Evolutionary conservation across 805 yeast genomes (phyloP).

Genomic region (Debaryomyces prosopidis): DNA sequence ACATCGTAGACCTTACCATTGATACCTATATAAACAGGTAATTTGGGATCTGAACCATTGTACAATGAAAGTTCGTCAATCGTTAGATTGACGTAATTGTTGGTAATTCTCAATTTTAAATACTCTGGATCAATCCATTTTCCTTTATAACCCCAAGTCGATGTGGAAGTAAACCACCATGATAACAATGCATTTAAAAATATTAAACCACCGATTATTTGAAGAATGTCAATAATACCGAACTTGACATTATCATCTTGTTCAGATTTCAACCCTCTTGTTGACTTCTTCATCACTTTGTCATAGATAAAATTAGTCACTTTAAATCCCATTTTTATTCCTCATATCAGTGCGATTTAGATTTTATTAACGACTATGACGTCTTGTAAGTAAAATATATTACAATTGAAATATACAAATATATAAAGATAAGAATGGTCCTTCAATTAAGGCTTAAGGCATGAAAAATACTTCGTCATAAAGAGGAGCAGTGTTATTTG

Average conservation of each 20-base stretch:
- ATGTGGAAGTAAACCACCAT: constrained; percentile 56
- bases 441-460: constrained; percentile 1
- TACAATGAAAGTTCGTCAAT: constrained; percentile 47
- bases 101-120: constrained; percentile 23
- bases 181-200: constrained; percentile 50
- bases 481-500: constrained; percentile 11
- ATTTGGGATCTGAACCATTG: constrained; percentile 47
- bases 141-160: constrained; percentile 64
- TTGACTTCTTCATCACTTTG: constrained; percentile 3
- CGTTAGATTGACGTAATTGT: constrained; percentile 32
- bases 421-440: neutral
- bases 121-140: constrained; percentile 47
- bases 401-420: constrained; percentile 1
- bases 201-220: constrained; percentile 48
- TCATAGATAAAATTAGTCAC: neutral
- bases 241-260: constrained; percentile 14
- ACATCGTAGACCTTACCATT: constrained; percentile 70
- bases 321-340: no score
- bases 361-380: no score
- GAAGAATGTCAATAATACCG: constrained; percentile 39
- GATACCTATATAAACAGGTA: constrained; percentile 61
- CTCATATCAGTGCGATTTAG: no score
- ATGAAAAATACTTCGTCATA: constrained; percentile 30
- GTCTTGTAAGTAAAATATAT: neutral
- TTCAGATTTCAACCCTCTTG: neutral